Percentiles rank a stretch among this genome's conserved stretches.
Conservation (phyloP, 2,329 filamentous ascomycete genomes). For the Myriangium duriaei region DNA sequence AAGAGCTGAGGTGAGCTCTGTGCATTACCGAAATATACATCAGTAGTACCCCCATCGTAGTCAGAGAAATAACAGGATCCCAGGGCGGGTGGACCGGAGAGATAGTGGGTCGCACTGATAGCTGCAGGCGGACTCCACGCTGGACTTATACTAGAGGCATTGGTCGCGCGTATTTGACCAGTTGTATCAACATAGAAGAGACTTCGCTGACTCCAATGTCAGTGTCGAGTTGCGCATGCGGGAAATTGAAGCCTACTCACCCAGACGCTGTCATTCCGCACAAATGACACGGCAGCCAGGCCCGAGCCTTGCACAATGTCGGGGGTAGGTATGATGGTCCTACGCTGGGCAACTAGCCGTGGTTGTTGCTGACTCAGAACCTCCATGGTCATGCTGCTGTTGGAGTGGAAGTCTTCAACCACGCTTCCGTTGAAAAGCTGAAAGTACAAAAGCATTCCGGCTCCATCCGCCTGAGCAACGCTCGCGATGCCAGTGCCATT, state of each 20-base stretch:
- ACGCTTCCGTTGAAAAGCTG: conserved; percentile 5
- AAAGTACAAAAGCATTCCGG: conserved; percentile 5
- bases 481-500: conserved; percentile 4
- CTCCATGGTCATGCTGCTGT: not conserved
- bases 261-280: conserved; percentile 4
- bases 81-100: not conserved
- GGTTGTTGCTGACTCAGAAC: not conserved
- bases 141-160: not conserved
- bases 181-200: conserved; percentile 4
- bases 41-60: too few species aligned
- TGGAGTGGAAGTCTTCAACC: conserved; percentile 1
- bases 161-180: not conserved
- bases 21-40: too few species aligned
- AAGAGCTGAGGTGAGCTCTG: too few species aligned
- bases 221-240: not conserved
- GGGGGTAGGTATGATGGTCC: not conserved
- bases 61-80: conserved; percentile 3
- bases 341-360: not conserved
- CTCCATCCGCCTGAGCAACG: conserved; percentile 1
- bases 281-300: conserved; percentile 1
- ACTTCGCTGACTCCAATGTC: not conserved
- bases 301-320: conserved; percentile 2
- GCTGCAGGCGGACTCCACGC: not conserved
- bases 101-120: not conserved
- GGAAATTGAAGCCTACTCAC: not conserved